Base-by-base conservation (phyloP, 352 stramenopile genomes). In the Blastocystis sp. region DNA sequence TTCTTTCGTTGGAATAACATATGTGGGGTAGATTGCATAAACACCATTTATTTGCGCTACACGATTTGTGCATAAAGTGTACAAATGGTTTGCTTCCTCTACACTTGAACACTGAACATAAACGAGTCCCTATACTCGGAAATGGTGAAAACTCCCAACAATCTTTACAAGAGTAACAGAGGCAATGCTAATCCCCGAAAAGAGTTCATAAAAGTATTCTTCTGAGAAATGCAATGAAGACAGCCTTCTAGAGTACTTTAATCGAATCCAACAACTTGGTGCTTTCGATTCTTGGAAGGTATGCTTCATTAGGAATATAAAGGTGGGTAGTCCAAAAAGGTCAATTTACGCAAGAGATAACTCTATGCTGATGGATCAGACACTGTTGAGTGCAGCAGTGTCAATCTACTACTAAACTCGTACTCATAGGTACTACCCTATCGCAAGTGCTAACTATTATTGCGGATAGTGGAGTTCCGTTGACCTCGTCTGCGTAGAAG, bases 151-250 rank as follows among this genome's bases (percentile, higher is more conserved):
- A 54, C 47, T 9, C 2, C 5, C 20, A 34, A 84, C 73, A n/a
- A 66, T 59, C 47, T 84, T 84, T 13, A 84, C 47, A 18, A 84
- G 29, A 29, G 18, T 20, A n/a, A 84, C 50, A 6, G 20, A 66
- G 9, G 29, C 34, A 54, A 84, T 54, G 0, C 13, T 20, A 6
- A 66, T n/a, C 9, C 8, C 29, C 18, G 59, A 13, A 69, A 84
- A 84, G 11, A 84, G 41, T n/a, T 41, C 39, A 50, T 68, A 84
- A 53, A 84, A 84, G 50, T 29, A 84, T 37, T 84, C 73, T 45
- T 84, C 43, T 9, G 11, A 37, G 34, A 84, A 84, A 18, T 54
- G 15, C 9, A 26, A n/a, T 20, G 43, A 20, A n/a, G 29, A 23
- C 11, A 84, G 34, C 54, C 56, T 66, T 39, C 50, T 59, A n/a